Percentiles rank a stretch among this genome's conserved stretches.
These are phyloP conservation scores for Allantophomopsis cytisporea DNA, from an alignment of 2,329 filamentous ascomycete species.

Conservation along the genomic window DNA sequence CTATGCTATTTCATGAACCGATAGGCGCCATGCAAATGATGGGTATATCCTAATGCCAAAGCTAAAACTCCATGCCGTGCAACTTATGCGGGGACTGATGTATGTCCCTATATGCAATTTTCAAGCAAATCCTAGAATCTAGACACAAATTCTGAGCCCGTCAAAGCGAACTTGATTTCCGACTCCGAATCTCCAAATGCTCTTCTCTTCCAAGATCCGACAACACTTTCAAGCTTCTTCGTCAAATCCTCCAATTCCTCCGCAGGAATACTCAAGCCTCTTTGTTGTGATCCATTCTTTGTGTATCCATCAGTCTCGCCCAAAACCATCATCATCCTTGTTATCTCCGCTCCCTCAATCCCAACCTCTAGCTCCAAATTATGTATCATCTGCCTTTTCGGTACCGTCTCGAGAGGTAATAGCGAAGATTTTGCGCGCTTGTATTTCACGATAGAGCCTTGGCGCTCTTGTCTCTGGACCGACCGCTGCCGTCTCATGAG, in stretches of 20 bases:
- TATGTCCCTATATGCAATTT: too few relatives aligned
- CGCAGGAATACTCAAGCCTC: slow-evolving; percentile 7
- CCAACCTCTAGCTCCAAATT: slow-evolving; percentile 7
- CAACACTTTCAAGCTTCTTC: slow-evolving; percentile 1
- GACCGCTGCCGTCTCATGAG: slow-evolving; percentile 15
- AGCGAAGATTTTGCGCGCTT: slow-evolving; percentile 12
- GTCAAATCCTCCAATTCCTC: background rate
- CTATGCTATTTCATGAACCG: too few relatives aligned
- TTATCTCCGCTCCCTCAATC: slow-evolving; percentile 4
- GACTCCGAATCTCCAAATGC: background rate
- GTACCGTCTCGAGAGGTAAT: slow-evolving; percentile 15
- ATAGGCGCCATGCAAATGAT: too few relatives aligned
- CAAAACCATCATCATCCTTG: slow-evolving; percentile 1
- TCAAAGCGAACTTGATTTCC: background rate
- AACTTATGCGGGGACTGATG: too few relatives aligned
- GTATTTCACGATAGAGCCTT: slow-evolving; percentile 3
- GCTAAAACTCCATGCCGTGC: too few relatives aligned
- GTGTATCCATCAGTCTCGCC: slow-evolving; percentile 10
- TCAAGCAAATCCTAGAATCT: too few relatives aligned
- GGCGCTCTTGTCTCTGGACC: background rate
- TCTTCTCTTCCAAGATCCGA: background rate
- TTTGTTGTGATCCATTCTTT: slow-evolving; percentile 4
- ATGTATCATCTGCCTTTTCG: slow-evolving; percentile 8
- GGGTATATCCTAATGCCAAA: too few relatives aligned
- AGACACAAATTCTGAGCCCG: background rate